Percentiles rank a stretch among this genome's conserved stretches.
Conservation (phyloP, 805 yeast species). For the Ogataea neopini region DNA sequence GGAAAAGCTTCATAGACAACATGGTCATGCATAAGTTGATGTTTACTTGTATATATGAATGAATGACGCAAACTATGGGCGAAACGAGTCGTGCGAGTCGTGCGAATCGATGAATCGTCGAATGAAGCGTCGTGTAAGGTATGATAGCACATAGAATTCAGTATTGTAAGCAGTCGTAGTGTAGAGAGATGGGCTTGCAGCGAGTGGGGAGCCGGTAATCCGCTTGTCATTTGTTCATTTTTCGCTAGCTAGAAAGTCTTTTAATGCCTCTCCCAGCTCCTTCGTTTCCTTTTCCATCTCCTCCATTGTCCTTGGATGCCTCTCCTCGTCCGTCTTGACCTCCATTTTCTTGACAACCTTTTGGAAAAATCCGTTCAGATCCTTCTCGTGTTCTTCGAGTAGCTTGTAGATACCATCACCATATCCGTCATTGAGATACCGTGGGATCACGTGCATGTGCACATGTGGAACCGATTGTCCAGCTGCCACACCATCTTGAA, state of each 20-base stretch:
- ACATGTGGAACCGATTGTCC: constrained; percentile 97
- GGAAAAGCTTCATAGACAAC: constrained; percentile 27
- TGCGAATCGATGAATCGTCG: too few species aligned
- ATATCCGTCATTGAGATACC: constrained; percentile 57
- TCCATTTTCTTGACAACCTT: constrained; percentile 30
- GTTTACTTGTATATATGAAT: constrained; percentile 5
- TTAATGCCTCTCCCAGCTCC: too few species aligned
- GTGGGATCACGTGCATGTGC: constrained; percentile 91
- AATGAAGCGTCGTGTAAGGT: too few species aligned
- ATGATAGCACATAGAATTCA: too few species aligned
- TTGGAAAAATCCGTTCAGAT: constrained; percentile 40
- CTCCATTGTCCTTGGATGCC: constrained; percentile 58
- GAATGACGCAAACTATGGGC: neutral
- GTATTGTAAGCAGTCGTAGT: too few species aligned
- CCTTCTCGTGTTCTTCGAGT: constrained; percentile 58
- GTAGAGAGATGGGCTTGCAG: too few species aligned
- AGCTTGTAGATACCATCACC: constrained; percentile 76
- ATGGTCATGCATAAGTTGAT: neutral
- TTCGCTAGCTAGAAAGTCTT: too few species aligned
- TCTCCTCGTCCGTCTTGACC: constrained; percentile 48
- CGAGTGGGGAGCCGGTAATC: too few species aligned
- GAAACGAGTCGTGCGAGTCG: too few species aligned
- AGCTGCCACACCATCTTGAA: constrained; percentile 95
- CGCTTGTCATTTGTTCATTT: too few species aligned
- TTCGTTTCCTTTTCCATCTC: constrained; percentile 74